A percentile compares a stretch with the other conserved stretches of the same genome.
Conservation (phyloP, 2,329 filamentous ascomycete genomes). For the Diaporthe amygdali region DNA sequence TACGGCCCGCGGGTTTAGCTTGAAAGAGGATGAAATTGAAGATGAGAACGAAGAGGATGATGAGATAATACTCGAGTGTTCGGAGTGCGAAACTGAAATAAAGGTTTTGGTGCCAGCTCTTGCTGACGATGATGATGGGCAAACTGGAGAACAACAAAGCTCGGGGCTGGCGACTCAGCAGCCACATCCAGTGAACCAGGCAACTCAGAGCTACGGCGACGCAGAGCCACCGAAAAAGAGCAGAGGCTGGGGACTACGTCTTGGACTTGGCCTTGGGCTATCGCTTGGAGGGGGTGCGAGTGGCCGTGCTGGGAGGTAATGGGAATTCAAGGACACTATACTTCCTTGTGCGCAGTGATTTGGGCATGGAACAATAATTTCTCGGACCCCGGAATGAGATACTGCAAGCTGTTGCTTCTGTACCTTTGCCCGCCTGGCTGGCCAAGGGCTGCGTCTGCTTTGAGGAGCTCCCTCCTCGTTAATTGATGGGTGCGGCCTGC, state of each 20-base stretch:
- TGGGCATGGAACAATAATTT: too few species aligned
- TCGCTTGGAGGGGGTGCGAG: constrained; percentile 14
- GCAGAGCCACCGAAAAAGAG: constrained; percentile 8
- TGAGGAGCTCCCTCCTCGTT: too few species aligned
- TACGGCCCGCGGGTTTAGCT: constrained; percentile 27
- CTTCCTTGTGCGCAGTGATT: too few species aligned
- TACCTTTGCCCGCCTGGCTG: too few species aligned
- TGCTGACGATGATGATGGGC: background rate
- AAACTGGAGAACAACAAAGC: background rate
- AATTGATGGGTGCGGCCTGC: too few species aligned
- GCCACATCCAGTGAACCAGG: background rate
- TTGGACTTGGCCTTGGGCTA: constrained; percentile 1
- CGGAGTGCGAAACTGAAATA: background rate
- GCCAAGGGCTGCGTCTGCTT: too few species aligned
- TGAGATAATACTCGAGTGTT: background rate
- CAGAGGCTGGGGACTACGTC: constrained; percentile 5
- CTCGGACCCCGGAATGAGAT: too few species aligned
- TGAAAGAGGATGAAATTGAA: constrained; percentile 28
- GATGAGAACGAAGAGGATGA: constrained; percentile 19
- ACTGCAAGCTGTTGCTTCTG: too few species aligned
- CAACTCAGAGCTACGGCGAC: background rate
- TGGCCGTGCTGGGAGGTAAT: constrained; percentile 8
- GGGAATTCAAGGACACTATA: too few species aligned
- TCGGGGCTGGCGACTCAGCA: background rate
- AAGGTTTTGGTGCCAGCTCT: constrained; percentile 3